phyloP scores from a whole-genome alignment of 2,329 filamentous ascomycete genomes.

The Ophiostoma ulmi region DNA sequence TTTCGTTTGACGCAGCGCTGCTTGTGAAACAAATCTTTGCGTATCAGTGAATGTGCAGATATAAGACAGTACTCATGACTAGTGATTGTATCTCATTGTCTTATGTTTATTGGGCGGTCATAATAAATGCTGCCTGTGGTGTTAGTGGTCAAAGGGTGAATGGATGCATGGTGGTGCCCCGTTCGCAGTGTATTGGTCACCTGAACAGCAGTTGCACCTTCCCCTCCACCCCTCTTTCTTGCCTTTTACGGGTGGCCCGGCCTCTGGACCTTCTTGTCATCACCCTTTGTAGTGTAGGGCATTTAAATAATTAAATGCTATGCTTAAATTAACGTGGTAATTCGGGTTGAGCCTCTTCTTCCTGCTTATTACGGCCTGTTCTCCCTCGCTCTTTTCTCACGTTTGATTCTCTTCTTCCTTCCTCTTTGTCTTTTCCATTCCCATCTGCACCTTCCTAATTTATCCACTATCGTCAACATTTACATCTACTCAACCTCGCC shows the following conservation, averaged over 20 bases:
- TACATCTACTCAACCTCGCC: background rate
- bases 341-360: background rate
- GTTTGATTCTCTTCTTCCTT: background rate
- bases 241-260: background rate
- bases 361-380: background rate
- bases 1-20: background rate
- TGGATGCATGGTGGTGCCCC: background rate
- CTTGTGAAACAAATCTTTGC: too few relatives aligned
- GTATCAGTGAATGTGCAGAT: too few relatives aligned
- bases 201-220: background rate
- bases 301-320: background rate
- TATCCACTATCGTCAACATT: background rate
- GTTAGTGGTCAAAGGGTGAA: background rate
- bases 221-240: conserved; percentile 12
- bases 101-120: too few relatives aligned
- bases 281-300: background rate
- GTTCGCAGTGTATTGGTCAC: background rate
- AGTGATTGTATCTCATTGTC: too few relatives aligned
- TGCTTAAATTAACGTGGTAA: background rate
- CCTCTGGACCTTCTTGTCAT: background rate
- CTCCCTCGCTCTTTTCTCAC: background rate
- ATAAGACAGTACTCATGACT: too few relatives aligned
- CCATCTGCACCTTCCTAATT: background rate
- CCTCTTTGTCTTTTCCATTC: background rate
- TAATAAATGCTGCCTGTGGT: background rate